Percentiles rank a stretch among this genome's conserved stretches.
These are phyloP conservation scores for Eremomyces bilateralis DNA, from an alignment of 495 filamentous ascomycete genomes.

Conservation along the genomic window DNA sequence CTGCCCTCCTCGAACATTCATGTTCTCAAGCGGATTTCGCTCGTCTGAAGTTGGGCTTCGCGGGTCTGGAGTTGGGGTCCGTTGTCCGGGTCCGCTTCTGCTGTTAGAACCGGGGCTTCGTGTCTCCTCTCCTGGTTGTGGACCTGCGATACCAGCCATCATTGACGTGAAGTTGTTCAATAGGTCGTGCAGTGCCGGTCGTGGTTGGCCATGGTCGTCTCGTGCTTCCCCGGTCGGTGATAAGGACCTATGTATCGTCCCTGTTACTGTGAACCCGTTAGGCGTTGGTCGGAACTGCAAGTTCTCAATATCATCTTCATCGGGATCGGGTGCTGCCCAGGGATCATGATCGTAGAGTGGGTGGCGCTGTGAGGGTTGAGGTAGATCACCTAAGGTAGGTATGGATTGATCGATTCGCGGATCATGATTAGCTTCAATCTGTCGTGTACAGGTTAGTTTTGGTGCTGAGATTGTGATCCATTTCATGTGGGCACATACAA, in stretches of 20 bases:
- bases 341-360: conserved; percentile 16
- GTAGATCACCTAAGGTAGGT: conserved; percentile 4
- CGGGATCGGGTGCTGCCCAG: conserved; percentile 18
- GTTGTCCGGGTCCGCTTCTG: no score
- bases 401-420: conserved; percentile 13
- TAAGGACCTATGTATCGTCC: neutral
- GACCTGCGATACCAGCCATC: conserved; percentile 4
- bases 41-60: neutral
- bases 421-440: conserved; percentile 23
- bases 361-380: conserved; percentile 1
- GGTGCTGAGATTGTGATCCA: neutral
- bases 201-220: neutral
- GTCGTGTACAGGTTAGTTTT: neutral
- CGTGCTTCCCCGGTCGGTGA: neutral
- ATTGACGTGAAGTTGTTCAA: conserved; percentile 3
- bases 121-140: no score
- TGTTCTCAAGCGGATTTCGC: no score
- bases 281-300: conserved; percentile 9
- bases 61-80: neutral
- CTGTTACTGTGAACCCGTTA: conserved; percentile 3
- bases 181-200: neutral
- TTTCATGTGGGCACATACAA: conserved; percentile 29
- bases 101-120: no score
- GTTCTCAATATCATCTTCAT: conserved; percentile 11
- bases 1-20: neutral